Evolutionary conservation across 352 stramenopile genomes (phyloP).

Genomic region (Pythium biforme): DNA sequence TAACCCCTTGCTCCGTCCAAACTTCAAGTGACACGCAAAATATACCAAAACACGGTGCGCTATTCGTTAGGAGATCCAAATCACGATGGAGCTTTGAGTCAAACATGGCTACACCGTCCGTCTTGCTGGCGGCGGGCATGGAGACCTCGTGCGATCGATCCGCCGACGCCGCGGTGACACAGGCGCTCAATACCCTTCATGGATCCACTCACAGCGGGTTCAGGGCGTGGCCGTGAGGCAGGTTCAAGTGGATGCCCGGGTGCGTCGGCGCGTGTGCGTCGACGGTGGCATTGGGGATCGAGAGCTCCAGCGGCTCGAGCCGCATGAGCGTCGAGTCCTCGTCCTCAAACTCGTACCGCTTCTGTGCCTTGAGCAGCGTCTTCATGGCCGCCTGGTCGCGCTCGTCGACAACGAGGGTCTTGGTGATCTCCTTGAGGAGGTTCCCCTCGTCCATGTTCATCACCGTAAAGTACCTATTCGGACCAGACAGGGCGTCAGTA

Average conservation of each 20-base stretch:
- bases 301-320: conserved; percentile 40
- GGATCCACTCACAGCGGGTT: no score
- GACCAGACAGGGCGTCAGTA: neutral
- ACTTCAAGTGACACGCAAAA: conserved; percentile 10
- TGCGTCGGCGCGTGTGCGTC: conserved; percentile 8
- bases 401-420: conserved; percentile 45
- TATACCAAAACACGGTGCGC: conserved; percentile 18
- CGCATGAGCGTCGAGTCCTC: conserved; percentile 50
- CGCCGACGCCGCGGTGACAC: no score
- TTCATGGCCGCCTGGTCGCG: conserved; percentile 49
- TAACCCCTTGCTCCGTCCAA: neutral
- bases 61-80: neutral
- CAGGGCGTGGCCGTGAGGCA: neutral
- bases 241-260: conserved; percentile 10
- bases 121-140: no score
- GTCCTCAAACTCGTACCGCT: conserved; percentile 53
- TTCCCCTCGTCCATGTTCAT: conserved; percentile 48
- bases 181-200: no score
- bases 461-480: conserved; percentile 52
- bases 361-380: conserved; percentile 54
- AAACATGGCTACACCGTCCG: no score
- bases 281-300: conserved; percentile 12
- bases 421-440: conserved; percentile 44
- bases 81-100: no score
- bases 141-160: no score